Evolutionary conservation across 345 rosid species (phyloP).

Genomic region (Melaleuca quinquenervia): DNA sequence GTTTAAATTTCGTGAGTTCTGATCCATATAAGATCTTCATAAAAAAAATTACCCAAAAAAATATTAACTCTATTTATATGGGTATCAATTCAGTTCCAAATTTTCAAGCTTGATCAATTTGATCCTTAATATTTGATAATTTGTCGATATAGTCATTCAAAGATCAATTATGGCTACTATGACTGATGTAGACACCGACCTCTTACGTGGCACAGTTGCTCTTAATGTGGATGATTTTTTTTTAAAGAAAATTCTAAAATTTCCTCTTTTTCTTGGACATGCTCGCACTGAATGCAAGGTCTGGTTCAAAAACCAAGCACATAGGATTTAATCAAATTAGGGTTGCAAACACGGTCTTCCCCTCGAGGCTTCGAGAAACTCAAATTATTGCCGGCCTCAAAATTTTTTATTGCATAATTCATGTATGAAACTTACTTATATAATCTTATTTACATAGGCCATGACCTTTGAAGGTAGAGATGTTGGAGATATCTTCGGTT

Average conservation of each 20-base stretch:
- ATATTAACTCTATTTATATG: no score
- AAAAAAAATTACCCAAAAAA: no score
- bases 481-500: not conserved
- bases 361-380: not conserved
- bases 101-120: not conserved
- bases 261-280: not conserved
- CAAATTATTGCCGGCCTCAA: not conserved
- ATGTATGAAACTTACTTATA: not conserved
- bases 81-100: not conserved
- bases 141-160: not conserved
- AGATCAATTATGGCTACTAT: not conserved
- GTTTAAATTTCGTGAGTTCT: not conserved
- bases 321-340: not conserved
- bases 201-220: not conserved
- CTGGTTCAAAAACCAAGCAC: not conserved
- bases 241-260: no score
- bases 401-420: not conserved
- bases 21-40: not conserved
- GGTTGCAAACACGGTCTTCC: not conserved
- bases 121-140: not conserved
- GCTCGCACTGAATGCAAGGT: not conserved
- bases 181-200: fast-evolving
- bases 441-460: not conserved
- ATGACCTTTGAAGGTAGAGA: not conserved
- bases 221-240: not conserved